phyloP scores from a whole-genome alignment of 1,284 basidiomycete genomes.

The Cerrena zonata region DNA sequence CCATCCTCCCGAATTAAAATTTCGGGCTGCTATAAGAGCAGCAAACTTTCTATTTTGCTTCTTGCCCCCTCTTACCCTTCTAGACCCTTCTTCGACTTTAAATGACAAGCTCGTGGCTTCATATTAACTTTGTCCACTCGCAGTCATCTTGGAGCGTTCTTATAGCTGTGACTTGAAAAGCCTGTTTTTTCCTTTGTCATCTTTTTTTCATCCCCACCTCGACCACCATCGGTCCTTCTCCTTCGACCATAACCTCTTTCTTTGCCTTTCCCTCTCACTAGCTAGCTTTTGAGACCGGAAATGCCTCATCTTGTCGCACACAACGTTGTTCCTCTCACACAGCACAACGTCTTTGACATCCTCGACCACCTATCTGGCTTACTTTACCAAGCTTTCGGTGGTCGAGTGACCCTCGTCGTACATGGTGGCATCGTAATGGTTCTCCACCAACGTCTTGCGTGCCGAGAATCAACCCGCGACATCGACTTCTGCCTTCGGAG shows the following conservation, averaged over 20 bases:
- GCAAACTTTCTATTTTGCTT: neutral
- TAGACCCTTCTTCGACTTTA: neutral
- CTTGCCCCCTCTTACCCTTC: neutral
- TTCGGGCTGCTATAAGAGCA: neutral
- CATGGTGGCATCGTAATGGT: conserved; percentile 70
- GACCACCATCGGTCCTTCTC: neutral
- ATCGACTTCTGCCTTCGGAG: conserved; percentile 59
- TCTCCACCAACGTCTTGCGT: conserved; percentile 43
- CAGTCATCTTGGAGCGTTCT: neutral
- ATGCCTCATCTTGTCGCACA: conserved; percentile 13
- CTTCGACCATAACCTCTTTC: no score
- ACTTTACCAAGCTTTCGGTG: conserved; percentile 39
- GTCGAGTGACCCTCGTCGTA: conserved; percentile 46
- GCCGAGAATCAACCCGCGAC: conserved; percentile 52
- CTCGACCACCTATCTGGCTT: conserved; percentile 47
- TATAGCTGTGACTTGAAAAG: neutral
- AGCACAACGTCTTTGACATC: conserved; percentile 33
- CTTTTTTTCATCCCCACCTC: neutral
- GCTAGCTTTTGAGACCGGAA: neutral
- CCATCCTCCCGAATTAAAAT: neutral
- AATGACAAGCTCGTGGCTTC: neutral
- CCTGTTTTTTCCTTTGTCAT: neutral
- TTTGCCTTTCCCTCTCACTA: neutral
- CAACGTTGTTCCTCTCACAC: conserved; percentile 35
- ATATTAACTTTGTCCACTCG: neutral